Percentiles rank a stretch among this genome's conserved stretches.
Conservation (phyloP, 2,329 filamentous ascomycete genomes). For the Pseudonectria foliicola region DNA sequence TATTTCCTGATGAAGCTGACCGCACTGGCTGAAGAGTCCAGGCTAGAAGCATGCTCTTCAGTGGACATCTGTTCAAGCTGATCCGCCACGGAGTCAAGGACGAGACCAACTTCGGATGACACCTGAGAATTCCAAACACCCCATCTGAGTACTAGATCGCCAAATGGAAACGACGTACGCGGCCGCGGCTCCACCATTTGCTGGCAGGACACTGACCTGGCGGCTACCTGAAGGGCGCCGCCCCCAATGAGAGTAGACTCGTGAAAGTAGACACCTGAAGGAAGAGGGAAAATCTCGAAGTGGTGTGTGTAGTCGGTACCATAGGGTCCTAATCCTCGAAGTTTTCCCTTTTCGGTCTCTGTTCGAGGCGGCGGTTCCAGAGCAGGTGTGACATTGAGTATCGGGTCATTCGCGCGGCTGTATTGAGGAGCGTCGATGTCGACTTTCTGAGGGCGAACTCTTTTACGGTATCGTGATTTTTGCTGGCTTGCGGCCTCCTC, state of each 20-base stretch:
- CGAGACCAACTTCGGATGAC: constrained; percentile 55
- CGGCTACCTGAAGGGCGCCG: constrained; percentile 38
- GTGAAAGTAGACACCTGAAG: constrained; percentile 51
- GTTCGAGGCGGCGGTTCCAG: constrained; percentile 5
- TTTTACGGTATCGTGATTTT: constrained; percentile 36
- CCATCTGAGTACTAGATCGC: constrained; percentile 46
- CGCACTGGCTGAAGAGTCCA: constrained; percentile 20
- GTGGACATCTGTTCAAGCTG: constrained; percentile 23
- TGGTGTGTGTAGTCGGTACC: constrained; percentile 55
- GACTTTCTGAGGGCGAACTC: constrained; percentile 34
- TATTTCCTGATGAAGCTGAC: constrained; percentile 43
- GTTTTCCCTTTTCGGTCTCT: constrained; percentile 18
- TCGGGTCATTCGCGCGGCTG: constrained; percentile 45
- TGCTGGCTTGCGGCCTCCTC: constrained; percentile 4
- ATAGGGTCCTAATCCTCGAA: constrained; percentile 52
- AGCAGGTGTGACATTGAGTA: constrained; percentile 20
- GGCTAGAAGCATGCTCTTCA: constrained; percentile 2
- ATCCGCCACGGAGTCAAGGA: constrained; percentile 53
- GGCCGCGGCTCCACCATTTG: constrained; percentile 25
- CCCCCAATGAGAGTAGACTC: constrained; percentile 51
- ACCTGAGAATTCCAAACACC: constrained; percentile 48
- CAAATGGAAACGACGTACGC: constrained; percentile 37
- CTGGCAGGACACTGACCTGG: constrained; percentile 23
- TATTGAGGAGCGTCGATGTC: constrained; percentile 48
- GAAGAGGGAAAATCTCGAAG: constrained; percentile 56